Evolutionary conservation across 441 rosid species (phyloP), one percentile per base, ranked within the genome.

Genomic region (Populus trichocarpa): DNA sequence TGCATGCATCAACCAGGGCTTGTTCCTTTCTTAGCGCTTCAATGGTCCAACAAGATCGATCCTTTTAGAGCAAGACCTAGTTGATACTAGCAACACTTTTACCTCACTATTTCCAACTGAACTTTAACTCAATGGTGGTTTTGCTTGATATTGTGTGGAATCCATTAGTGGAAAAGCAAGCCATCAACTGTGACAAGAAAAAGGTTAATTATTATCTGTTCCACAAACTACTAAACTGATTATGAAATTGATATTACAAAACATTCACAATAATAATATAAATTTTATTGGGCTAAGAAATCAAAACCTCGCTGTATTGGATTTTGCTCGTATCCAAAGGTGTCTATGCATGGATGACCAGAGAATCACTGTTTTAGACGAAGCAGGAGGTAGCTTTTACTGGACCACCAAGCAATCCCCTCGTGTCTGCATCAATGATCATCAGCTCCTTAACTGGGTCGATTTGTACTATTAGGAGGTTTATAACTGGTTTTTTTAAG

Each of bases 291-390:
- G 25, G 46, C 35, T 22, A n/a, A 53, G 69, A 75, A 6, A 71
- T 57, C 5, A 26, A 40, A 77, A 93, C 99, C 98, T 89, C 91
- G 89, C 91, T 92, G 87, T 71, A 88, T 83, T 92, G 99, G 87
- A 95, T 94, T 86, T 97, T 97, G 93, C 93, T 93, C 93, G 90
- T 90, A 86, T 95, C 99, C 77, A 93, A 82, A 74, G 95, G 82
- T 23, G 99, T 93, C 79, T 95, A n/a, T n/a, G n/a, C n/a, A 98
- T 35, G 99, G 93, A 28, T 93, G 95, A 69, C 97, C 94, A 0
- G 98, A 93, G 81, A 95, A 95, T 80, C 92, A 82, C 78, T 91
- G 99, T 89, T 91, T 94, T 83, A 94, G 78, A 83, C 92, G 87
- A 79, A 94, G 84, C 71, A 97, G 85, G 79, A 93, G 87, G 78